Percentiles rank a stretch among this genome's conserved stretches.
Conservation (phyloP, 306 rosid genomes). For the Pyrus bretschneideri region DNA sequence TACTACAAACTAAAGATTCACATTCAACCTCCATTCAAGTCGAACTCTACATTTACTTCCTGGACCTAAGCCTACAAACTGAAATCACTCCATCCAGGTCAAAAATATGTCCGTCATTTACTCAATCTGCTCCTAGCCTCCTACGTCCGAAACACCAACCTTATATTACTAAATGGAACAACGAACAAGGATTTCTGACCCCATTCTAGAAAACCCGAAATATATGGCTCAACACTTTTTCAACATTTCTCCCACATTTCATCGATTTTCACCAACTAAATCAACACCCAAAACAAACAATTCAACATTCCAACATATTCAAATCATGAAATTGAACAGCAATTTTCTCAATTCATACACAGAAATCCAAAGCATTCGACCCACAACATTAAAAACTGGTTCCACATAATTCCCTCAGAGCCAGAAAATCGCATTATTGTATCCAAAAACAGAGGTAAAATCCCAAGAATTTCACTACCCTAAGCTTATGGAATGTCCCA, state of each 20-base stretch:
- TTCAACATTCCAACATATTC: not conserved
- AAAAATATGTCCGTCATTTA: not conserved
- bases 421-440: constrained; percentile 9
- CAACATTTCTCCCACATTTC: not conserved
- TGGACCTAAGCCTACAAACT: not conserved
- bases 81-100: not conserved
- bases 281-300: not conserved
- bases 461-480: not conserved
- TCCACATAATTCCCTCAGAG: not conserved
- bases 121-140: not conserved
- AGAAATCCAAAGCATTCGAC: not conserved
- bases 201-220: not conserved
- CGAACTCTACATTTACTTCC: not conserved
- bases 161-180: not conserved
- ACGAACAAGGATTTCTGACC: not conserved
- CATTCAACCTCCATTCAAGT: not conserved
- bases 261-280: not conserved
- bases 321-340: not conserved
- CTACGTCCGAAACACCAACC: not conserved
- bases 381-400: constrained; percentile 2
- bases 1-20: not conserved
- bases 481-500: constrained; percentile 69
- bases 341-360: not conserved
- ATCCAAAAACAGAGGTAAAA: not conserved
- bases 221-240: not conserved